Evolutionary conservation across 129 eudicot species (phyloP), one percentile per base, ranked within the genome.

Genomic region (Tagetes patula): DNA sequence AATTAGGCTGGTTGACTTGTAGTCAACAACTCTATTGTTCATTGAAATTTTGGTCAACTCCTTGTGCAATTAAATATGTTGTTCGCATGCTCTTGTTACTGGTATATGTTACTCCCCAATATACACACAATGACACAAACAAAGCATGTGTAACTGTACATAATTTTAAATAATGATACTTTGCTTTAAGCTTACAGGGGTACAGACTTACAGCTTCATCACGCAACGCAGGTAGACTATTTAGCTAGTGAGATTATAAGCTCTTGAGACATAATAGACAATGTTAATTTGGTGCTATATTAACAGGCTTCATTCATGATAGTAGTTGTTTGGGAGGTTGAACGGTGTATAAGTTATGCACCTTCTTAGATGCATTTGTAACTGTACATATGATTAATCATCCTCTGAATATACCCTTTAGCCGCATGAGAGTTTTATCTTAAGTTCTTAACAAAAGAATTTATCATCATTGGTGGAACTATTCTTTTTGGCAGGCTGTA

Each of bases 401-500:
- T 67, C 27, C 6, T 60, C 65, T 31, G 42, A 60, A 45, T 47
- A 72, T 30, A 10, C 41, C 64, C 56, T 42, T 42, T 56, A 33
- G 31, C 43, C 59, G 45, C 46, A 33, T 33, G 33, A 27, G 13
- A 50, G 33, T 3, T 61, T 72, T 12, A 37, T 58, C 4, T 0
- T 20, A 20, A 20, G 27, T 20, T 20, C 27, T 10, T 3, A 59
- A 46, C 3, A 33, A 59, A 32, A 59, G 7, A 33, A 60, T 42
- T 55, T 39, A 30, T 52, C 52, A 40, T 71, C 37, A 11, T 71
- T 40, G 66, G 40, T 39, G 78, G 32, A 36, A 43, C 5, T 41
- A 9, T 70, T 63, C 45, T 45, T 64, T 72, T 69, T 70, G 69
- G 72, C 87, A 94, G 99, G 87, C 96, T 41, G 82, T 94, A 66